Base-by-base conservation (phyloP, 75 land plant genomes). In the Cunninghamia lanceolata region DNA sequence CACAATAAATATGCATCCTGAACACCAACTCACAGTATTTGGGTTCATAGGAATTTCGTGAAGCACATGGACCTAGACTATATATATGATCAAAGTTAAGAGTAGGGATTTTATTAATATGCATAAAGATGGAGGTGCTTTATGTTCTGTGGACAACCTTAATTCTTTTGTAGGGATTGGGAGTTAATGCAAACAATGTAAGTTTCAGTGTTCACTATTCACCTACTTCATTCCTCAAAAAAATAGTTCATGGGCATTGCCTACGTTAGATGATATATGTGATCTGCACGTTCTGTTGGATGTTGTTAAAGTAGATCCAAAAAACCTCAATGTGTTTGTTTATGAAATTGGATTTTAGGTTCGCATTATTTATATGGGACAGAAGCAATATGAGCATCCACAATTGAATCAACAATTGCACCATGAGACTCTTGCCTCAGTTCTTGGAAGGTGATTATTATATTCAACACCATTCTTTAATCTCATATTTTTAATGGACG, bases 281-380 rank as follows among this genome's bases (percentile, higher is more conserved):
- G 68, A 19, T 50, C 28, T 59, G 68, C 68, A 59, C 19, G 68
- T 1, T 59, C 21, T 25, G 28, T 59, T 59, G 68, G n/a, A 25
- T 59, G 68, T 5, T 59, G 68, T 59, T 59, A 50, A 11, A 9
- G 28, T 21, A 59, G 68, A 59, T 59, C 68, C 28, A 59, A 3
- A 25, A 59, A 59, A 59, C 68, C 19, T 59, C 28, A 59, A 25
- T 59, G 28, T 59, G 6, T 25, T 3, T 59, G 68, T 17, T 59
- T 2, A 59, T 59, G 68, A 3, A 19, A 35, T 76, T 76, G 71
- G 36, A 59, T 87, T 87, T 73, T 75, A 90, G 91, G 56, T 87
- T 36, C 90, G 89, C 77, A 89, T 91, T 80, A 88, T 91, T 74
- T 91, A 91, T 84, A 86, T 89, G 91, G 92, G 91, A 46, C 87